Conservation (phyloP, 176 grass and related monocot species). For the Canna indica region DNA sequence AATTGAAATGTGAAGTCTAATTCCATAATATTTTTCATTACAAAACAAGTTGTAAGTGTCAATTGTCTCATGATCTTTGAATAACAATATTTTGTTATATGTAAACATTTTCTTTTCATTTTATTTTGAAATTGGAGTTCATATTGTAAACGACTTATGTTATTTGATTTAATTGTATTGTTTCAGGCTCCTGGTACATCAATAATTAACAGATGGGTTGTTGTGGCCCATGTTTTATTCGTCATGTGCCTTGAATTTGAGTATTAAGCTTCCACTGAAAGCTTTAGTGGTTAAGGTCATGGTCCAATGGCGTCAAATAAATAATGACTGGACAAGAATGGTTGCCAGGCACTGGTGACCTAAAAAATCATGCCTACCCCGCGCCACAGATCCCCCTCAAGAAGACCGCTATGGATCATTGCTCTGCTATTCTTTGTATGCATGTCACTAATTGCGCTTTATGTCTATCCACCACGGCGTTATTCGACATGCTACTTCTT, state of each 20-base stretch:
- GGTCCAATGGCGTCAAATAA: neutral
- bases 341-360: conserved; percentile 14
- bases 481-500: conserved; percentile 68
- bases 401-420: conserved; percentile 67
- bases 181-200: neutral
- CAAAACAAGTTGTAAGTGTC: too few species aligned
- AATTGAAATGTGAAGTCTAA: too few species aligned
- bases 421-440: conserved; percentile 61
- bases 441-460: conserved; percentile 37
- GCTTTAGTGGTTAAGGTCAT: neutral
- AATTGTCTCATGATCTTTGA: too few species aligned
- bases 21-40: too few species aligned
- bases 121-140: neutral
- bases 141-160: neutral
- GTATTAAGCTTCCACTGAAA: neutral
- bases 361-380: conserved; percentile 36
- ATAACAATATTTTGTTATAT: too few species aligned
- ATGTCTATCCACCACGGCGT: conserved; percentile 56
- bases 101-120: neutral
- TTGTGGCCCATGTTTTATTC: neutral
- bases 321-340: conserved; percentile 35
- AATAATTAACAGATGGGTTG: neutral
- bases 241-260: neutral
- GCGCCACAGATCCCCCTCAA: conserved; percentile 55
- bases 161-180: neutral